Conservation (phyloP, 257 asterid species). For the Nicotiana benthamiana region DNA sequence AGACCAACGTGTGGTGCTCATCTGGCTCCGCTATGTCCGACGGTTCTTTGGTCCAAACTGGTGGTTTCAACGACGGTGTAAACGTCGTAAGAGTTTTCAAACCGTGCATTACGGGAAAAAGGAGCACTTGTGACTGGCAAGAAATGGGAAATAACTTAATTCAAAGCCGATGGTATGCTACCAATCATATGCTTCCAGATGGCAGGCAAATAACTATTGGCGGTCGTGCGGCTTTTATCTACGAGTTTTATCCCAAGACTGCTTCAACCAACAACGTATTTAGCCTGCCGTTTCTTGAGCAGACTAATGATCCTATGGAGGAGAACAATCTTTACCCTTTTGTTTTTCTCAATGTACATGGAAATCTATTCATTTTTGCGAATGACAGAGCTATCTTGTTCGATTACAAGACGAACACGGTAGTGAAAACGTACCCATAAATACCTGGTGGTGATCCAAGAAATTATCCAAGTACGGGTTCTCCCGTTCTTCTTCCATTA, state of each 20-base stretch:
- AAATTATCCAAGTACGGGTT: slow-evolving; percentile 51
- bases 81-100: background rate
- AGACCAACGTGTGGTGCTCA: slow-evolving; percentile 49
- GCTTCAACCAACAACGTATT: background rate
- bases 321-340: slow-evolving; percentile 27
- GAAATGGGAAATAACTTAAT: background rate
- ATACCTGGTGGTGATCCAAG: slow-evolving; percentile 49
- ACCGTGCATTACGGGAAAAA: background rate
- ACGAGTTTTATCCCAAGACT: slow-evolving; percentile 8
- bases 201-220: slow-evolving; percentile 12
- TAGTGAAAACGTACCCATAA: slow-evolving; percentile 29
- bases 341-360: slow-evolving; percentile 39
- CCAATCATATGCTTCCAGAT: slow-evolving; percentile 4
- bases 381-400: slow-evolving; percentile 38
- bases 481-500: slow-evolving; percentile 51
- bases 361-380: slow-evolving; percentile 42
- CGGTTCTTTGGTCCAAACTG: slow-evolving; percentile 37
- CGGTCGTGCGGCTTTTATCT: slow-evolving; percentile 2
- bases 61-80: slow-evolving; percentile 33
- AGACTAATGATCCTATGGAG: background rate
- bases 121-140: background rate
- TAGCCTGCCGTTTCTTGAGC: slow-evolving; percentile 1
- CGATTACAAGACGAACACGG: slow-evolving; percentile 14
- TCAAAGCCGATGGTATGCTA: slow-evolving; percentile 14
- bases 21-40: slow-evolving; percentile 34